Evolutionary conservation across 2,329 filamentous ascomycete species (phyloP).

Genomic region (Trichoderma semiorbis): DNA sequence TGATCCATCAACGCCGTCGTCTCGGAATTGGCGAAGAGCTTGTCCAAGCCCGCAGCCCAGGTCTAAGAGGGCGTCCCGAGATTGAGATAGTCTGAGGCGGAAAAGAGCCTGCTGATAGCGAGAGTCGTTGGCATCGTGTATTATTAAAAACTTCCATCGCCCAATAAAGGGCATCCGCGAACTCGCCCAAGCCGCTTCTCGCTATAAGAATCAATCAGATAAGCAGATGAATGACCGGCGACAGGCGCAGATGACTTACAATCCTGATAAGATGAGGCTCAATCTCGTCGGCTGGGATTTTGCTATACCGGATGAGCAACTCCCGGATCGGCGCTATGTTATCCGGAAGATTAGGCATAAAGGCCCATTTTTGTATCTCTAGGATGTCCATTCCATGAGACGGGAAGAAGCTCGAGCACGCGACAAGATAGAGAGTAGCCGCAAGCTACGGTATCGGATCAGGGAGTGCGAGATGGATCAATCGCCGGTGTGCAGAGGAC

Average conservation of each 20-base stretch:
- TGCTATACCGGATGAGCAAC: conserved; percentile 39
- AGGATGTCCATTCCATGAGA: conserved; percentile 33
- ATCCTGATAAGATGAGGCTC: conserved; percentile 36
- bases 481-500: neutral
- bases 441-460: neutral
- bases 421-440: neutral
- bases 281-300: conserved; percentile 34
- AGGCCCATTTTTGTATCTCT: conserved; percentile 36
- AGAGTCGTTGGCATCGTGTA: conserved; percentile 40
- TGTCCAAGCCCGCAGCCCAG: conserved; percentile 52
- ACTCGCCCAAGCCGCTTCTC: conserved; percentile 45
- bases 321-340: conserved; percentile 36
- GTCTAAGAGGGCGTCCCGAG: conserved; percentile 43
- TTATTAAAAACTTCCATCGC: conserved; percentile 48
- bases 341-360: conserved; percentile 35
- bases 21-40: conserved; percentile 46
- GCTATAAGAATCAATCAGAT: conserved; percentile 28
- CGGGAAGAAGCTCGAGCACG: neutral
- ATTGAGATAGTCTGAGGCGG: conserved; percentile 38
- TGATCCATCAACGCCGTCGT: conserved; percentile 46
- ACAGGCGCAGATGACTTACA: conserved; percentile 27
- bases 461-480: conserved; percentile 15
- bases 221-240: neutral
- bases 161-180: conserved; percentile 45
- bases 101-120: conserved; percentile 42